Evolutionary conservation across 1,139 yeast genomes (phyloP).

Genomic region (Taphrina deformans): DNA sequence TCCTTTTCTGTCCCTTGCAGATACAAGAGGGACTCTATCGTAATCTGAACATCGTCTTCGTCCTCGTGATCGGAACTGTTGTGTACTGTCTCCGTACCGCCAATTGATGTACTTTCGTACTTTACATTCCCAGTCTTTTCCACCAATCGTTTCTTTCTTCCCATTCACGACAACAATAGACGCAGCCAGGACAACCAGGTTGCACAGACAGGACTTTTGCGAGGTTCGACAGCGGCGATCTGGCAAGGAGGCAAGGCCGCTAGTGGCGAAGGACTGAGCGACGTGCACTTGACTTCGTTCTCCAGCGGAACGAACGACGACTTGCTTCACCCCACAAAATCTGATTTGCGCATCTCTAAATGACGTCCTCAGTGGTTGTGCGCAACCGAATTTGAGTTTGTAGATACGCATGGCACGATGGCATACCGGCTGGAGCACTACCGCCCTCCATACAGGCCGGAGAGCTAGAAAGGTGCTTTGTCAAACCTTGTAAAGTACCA

Average conservation of each 20-base stretch:
- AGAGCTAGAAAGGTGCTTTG: too few relatives aligned
- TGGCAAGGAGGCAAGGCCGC: background rate
- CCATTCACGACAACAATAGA: background rate
- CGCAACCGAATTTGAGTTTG: too few relatives aligned
- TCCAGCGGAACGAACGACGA: too few relatives aligned
- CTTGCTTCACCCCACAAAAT: too few relatives aligned
- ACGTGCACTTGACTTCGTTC: too few relatives aligned
- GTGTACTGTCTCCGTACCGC: background rate
- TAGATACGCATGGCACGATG: too few relatives aligned
- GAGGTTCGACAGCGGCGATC: background rate
- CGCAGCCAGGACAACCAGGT: background rate
- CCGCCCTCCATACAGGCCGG: too few relatives aligned
- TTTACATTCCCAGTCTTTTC: background rate
- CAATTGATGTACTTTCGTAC: background rate
- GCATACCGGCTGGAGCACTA: too few relatives aligned
- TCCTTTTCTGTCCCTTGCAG: background rate
- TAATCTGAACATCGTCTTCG: background rate
- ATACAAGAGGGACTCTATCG: background rate
- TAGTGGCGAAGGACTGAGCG: too few relatives aligned
- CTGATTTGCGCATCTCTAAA: too few relatives aligned
- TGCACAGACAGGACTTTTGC: background rate
- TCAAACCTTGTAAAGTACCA: too few relatives aligned
- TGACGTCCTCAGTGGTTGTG: too few relatives aligned
- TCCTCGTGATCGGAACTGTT: background rate
- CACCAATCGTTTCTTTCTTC: conserved; percentile 3